phyloP scores from a whole-genome alignment of 2,329 filamentous ascomycete genomes.

The Fusarium haematococcum region DNA sequence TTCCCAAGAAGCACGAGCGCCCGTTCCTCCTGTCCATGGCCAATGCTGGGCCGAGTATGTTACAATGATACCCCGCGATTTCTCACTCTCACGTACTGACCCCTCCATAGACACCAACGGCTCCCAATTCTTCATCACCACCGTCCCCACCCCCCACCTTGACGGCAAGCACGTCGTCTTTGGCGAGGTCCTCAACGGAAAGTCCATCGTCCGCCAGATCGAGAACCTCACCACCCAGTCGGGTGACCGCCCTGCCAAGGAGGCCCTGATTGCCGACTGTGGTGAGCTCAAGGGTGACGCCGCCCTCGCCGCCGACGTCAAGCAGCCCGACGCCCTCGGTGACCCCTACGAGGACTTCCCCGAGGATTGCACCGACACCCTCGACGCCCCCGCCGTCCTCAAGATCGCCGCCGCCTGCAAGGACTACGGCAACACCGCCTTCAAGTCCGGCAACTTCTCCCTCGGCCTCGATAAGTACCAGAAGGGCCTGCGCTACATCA shows the following conservation, averaged over 20 bases:
- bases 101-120: constrained; percentile 81
- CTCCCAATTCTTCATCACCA: constrained; percentile 98
- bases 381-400: constrained; percentile 76
- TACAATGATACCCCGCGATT: not conserved
- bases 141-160: constrained; percentile 92
- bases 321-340: constrained; percentile 81
- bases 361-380: constrained; percentile 77
- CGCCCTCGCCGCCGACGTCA: constrained; percentile 74
- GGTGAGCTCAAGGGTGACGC: constrained; percentile 83
- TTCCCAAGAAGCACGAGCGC: constrained; percentile 88
- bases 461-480: constrained; percentile 91
- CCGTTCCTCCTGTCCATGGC: constrained; percentile 98
- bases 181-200: constrained; percentile 92
- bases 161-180: constrained; percentile 98
- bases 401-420: constrained; percentile 89
- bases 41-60: constrained; percentile 88
- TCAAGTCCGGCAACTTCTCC: constrained; percentile 80
- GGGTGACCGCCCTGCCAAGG: constrained; percentile 81
- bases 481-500: constrained; percentile 90
- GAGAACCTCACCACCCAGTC: constrained; percentile 83
- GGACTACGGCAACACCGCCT: constrained; percentile 90
- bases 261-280: constrained; percentile 83
- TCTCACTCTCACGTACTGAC: not conserved
- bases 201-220: constrained; percentile 89
- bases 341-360: constrained; percentile 97